phyloP scores from a whole-genome alignment of 305 asterid species.

The Striga hermonthica region DNA sequence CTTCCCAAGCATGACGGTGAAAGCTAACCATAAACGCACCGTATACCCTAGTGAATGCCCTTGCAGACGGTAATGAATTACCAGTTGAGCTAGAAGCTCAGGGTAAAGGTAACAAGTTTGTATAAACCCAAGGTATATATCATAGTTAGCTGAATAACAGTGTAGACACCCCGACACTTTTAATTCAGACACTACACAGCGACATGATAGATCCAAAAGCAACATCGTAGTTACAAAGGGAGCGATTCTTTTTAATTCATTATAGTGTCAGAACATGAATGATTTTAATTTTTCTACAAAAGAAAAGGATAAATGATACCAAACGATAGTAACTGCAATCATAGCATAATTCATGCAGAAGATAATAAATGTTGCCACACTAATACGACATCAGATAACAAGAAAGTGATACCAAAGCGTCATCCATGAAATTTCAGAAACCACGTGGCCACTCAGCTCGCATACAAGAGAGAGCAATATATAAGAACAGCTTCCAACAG shows the following conservation, averaged over 20 bases:
- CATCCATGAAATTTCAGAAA: slow-evolving; percentile 6
- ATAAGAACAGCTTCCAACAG: slow-evolving; percentile 26
- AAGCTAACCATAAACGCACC: too few species aligned
- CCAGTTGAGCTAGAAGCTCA: too few species aligned
- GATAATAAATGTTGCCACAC: slow-evolving; percentile 19
- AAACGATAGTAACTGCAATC: slow-evolving; percentile 11
- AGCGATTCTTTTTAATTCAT: too few species aligned
- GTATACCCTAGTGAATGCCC: too few species aligned
- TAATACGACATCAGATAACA: slow-evolving; percentile 12
- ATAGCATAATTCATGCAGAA: slow-evolving; percentile 15
- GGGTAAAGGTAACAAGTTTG: slow-evolving; percentile 3
- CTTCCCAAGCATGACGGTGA: too few species aligned
- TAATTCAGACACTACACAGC: neutral
- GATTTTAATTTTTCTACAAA: slow-evolving; percentile 10
- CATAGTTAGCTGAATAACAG: neutral
- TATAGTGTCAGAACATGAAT: slow-evolving; percentile 6
- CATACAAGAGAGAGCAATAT: slow-evolving; percentile 15
- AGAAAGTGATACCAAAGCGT: slow-evolving; percentile 13
- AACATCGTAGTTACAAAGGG: neutral
- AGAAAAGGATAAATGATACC: slow-evolving; percentile 10
- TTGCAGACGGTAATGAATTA: too few species aligned
- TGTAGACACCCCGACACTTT: neutral
- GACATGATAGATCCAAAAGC: slow-evolving; percentile 7
- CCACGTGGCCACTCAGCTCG: slow-evolving; percentile 15
- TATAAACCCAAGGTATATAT: slow-evolving; percentile 14